Evolutionary conservation across 495 filamentous ascomycete genomes (phyloP), one percentile per base, ranked within the genome.

Genomic region (Daldinia vernicosa): DNA sequence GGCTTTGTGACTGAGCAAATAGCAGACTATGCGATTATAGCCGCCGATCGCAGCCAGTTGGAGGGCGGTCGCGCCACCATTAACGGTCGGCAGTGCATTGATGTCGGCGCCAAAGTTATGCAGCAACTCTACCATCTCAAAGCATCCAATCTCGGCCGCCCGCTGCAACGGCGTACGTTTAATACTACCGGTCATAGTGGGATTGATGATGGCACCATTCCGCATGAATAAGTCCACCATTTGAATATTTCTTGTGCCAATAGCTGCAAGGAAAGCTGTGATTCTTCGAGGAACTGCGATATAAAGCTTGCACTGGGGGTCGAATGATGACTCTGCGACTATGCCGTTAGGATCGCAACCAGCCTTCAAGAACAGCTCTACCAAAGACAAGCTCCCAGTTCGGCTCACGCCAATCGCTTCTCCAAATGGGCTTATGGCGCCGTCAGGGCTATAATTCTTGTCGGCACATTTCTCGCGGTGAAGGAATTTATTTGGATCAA

Each of bases 231-330:
- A 39, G 4, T 39, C 7, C 37, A 39, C 37, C 15, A 39, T 14
- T 6, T 39, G 12, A 5, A 7, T 39, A 14, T 39, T 39, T 39
- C 37, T 39, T 39, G 37, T 39, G 14, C 37, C 4, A 39, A 39
- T 3, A n/a, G 14, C 37, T 39, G 14, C 37, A 17, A 40, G 14
- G 37, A 40, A 15, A n/a, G 14, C 37, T 17, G 37, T 40, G n/a
- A 6, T 39, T 39, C 0, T 39, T 33, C 5, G 32, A 4, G 8
- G 11, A 33, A 33, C 1, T 3, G 3, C 5, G 11, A 9, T 11
- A 33, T 0, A 3, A 0, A 0, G 0, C 32, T 11, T 33, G 32
- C 8, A 2, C 32, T 0, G 2, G 0, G 8, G 32, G 1, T 3
- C 11, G 0, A 2, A 33, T 33, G 32, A 33, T 3, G 4, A 35